Conservation (phyloP, 805 yeast genomes). For the Lachancea waltii region DNA sequence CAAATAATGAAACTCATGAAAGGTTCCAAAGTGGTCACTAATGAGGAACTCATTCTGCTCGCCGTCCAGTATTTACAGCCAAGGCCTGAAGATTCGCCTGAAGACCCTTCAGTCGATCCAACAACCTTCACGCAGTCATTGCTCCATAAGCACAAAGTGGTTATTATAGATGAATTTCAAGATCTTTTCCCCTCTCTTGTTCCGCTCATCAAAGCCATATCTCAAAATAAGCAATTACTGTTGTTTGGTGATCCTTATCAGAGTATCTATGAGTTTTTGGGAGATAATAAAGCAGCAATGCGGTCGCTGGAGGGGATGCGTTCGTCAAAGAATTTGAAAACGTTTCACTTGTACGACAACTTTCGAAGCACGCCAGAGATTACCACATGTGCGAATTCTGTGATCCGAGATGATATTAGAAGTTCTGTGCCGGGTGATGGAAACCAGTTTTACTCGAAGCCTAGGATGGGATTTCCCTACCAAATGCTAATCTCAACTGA, state of each 20-base stretch:
- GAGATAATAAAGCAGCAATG: constrained; percentile 39
- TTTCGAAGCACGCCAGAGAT: constrained; percentile 61
- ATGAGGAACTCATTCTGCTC: constrained; percentile 26
- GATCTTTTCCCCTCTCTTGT: constrained; percentile 53
- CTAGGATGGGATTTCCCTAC: no score
- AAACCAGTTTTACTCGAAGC: constrained; percentile 15
- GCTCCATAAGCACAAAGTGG: constrained; percentile 30
- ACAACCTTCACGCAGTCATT: no score
- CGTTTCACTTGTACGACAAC: constrained; percentile 42
- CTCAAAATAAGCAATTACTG: constrained; percentile 45
- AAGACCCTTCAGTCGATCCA: constrained; percentile 1
- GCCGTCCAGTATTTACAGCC: constrained; percentile 17
- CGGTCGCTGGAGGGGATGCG: constrained; percentile 16
- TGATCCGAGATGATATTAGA: constrained; percentile 3
- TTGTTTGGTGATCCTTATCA: constrained; percentile 70
- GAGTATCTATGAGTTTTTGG: constrained; percentile 61
- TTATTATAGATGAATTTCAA: constrained; percentile 69
- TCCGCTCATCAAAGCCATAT: constrained; percentile 38
- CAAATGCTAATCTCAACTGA: no score
- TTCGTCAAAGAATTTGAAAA: constrained; percentile 15
- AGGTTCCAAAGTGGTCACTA: constrained; percentile 31
- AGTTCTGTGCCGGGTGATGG: not conserved
- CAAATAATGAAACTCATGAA: constrained; percentile 27
- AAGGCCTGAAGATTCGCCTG: not conserved
- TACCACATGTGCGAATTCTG: constrained; percentile 36